Evolutionary conservation across 805 yeast species (phyloP), one percentile per base, ranked within the genome.

Genomic region (Cyberlindnera mrakii): DNA sequence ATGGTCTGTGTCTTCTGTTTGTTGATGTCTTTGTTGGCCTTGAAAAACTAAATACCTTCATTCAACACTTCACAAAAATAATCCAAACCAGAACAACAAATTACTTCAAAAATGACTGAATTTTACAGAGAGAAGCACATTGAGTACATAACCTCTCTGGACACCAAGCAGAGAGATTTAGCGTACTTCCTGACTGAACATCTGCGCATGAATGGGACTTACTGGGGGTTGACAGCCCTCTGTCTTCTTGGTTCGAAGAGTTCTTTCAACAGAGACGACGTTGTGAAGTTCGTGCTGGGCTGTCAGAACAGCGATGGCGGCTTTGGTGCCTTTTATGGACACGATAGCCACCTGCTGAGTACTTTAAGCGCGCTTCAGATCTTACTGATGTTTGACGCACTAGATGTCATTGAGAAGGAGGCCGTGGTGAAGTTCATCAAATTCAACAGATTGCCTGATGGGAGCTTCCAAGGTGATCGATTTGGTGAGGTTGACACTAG

Each of bases 401-500:
- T 87, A 41, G 80, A 75, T 37, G 60, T 50, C 1, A 52, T 79
- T 18, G 51, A 58, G 41, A 39, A 27, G 9, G 27, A 33, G 9
- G 17, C 29, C 11, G 54, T 70, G 44, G 62, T 67, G n/a, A 33
- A 56, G 11, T 66, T 77, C 62, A 61, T 70, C 53, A 47, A 53
- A 44, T 31, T 49, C 0, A 61, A 67, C 37, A 73, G 67, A 44
- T 43, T 69, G 18, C 49, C 49, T 0, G 66, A 67, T 44, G 98
- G 99, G 0, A 79, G 90, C 3, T 85, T 90, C 50, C 82, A 78
- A 56, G 99, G 99, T 6, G 99, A 93, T 59, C 61, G 75, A 37
- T 91, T 84, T 60, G 97, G 97, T 6, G 98, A 91, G 59, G 76
- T 88, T 2, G 99, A 93, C 58, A 85, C 97, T 0, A 70, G 99